Evolutionary conservation across 2,329 filamentous ascomycete species (phyloP), one percentile per base, ranked within the genome.

Genomic region (Ophiostoma ulmi): DNA sequence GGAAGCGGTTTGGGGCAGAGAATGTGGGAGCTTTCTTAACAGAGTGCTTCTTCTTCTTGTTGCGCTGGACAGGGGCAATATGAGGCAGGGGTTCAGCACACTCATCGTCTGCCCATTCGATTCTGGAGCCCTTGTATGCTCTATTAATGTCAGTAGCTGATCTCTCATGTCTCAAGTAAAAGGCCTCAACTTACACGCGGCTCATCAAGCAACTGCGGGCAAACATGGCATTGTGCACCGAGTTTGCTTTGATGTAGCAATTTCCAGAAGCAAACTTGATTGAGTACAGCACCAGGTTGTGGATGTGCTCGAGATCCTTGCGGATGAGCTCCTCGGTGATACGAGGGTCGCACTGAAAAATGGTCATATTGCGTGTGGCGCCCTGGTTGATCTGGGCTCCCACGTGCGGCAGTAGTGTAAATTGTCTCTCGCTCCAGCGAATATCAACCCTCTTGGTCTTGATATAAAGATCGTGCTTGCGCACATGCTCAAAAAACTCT

Each of bases 151-250:
- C n/a, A 41, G 36, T 22, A 26, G 4, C 52, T 13, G n/a, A 20
- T 48, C 44, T 48, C 17, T 48, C 5, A 5, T 20, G 5, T 17
- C 31, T 7, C 5, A 17, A 38, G 1, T 22, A 65, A 66, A 5
- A 48, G 6, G 7, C 4, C n/a, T 5, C 10, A 79, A 79, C 84
- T 77, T 77, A 86, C 85, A 74, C 73, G 70, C 83, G 81, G 73
- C 84, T 88, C 86, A 90, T 89, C 90, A 96, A 91, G 80, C 92
- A 95, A 11, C 87, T 91, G 22, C 87, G 86, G 10, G 92, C 91
- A 78, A 90, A 92, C 69, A 92, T 84, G 13, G 92, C 90, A 73
- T 90, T 89, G 76, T 90, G 85, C 11, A 96, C 85, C 0, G 91
- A 93, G 78, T 94, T 96, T 8, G 90, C 92, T 70, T 86, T 88